These are phyloP conservation scores for Stephania cephalantha DNA, from an alignment of 164 flowering plant species.

Conservation along the genomic window DNA sequence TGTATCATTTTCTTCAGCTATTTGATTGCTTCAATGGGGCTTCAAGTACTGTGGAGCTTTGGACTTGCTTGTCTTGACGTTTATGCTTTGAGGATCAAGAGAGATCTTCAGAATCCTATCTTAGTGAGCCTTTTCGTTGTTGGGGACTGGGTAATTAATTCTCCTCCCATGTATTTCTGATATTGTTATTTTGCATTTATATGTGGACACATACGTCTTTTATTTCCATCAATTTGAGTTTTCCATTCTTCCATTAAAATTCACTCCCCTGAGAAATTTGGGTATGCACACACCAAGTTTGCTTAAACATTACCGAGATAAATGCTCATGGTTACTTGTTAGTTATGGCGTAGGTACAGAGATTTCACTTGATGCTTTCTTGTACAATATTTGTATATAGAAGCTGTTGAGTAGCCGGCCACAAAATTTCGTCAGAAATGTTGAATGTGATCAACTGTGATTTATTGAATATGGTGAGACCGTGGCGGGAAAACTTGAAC, in stretches of 20 bases:
- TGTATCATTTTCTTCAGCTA: constrained; percentile 39
- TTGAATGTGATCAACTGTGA: no score
- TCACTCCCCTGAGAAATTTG: no score
- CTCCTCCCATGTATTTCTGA: neutral
- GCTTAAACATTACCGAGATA: no score
- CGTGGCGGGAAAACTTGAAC: no score
- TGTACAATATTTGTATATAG: no score
- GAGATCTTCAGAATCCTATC: constrained; percentile 61
- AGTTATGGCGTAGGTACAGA: no score
- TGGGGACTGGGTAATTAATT: constrained; percentile 69
- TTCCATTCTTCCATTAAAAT: neutral
- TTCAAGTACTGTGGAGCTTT: constrained; percentile 76
- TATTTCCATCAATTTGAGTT: neutral
- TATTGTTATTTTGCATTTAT: neutral
- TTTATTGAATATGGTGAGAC: no score
- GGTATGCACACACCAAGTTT: no score
- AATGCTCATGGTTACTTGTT: no score
- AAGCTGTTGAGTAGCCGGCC: no score
- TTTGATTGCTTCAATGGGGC: constrained; percentile 84
- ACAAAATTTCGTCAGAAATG: no score
- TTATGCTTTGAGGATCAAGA: constrained; percentile 56
- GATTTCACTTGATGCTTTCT: no score
- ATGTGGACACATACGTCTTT: neutral
- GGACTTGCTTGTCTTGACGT: constrained; percentile 77
- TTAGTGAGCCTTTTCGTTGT: constrained; percentile 71